phyloP scores from a whole-genome alignment of 116 monocot genomes.

The Cymodocea nodosa region DNA sequence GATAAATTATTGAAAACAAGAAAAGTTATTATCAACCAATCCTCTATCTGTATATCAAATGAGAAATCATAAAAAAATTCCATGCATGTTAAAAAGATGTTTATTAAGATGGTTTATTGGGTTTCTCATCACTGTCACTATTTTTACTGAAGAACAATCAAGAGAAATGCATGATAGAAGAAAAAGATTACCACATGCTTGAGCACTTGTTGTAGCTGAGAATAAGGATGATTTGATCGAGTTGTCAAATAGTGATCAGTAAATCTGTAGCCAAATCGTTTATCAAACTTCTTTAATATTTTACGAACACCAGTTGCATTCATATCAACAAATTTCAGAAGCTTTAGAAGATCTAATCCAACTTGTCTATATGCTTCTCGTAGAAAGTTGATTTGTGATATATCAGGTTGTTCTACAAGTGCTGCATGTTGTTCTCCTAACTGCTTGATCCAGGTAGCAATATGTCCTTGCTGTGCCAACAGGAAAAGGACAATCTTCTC shows the following conservation, averaged over 20 bases:
- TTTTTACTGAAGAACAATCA: neutral
- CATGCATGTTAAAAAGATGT: too few relatives aligned
- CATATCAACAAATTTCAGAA: conserved; percentile 25
- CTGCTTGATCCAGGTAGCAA: conserved; percentile 24
- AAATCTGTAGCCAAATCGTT: conserved; percentile 20
- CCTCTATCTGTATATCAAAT: too few relatives aligned
- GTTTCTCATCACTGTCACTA: neutral
- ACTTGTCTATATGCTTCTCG: conserved; percentile 24
- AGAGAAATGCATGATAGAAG: neutral
- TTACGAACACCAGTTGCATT: conserved; percentile 29
- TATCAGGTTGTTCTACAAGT: conserved; percentile 17
- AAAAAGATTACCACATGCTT: conserved; percentile 24
- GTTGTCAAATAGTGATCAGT: conserved; percentile 22
- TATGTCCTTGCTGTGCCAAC: conserved; percentile 20
- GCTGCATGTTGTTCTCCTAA: conserved; percentile 15
- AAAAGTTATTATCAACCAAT: too few relatives aligned
- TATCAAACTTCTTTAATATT: conserved; percentile 31
- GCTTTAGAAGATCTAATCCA: conserved; percentile 21
- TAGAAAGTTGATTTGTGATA: conserved; percentile 16
- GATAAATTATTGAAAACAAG: too few relatives aligned
- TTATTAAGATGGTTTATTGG: neutral
- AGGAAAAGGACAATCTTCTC: conserved; percentile 30
- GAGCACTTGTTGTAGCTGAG: conserved; percentile 28
- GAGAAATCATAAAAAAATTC: too few relatives aligned
- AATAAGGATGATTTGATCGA: conserved; percentile 27